These are phyloP conservation scores for Xerocomellus chrysenteron DNA, from an alignment of 768 basidiomycete genomes.

Conservation along the genomic window DNA sequence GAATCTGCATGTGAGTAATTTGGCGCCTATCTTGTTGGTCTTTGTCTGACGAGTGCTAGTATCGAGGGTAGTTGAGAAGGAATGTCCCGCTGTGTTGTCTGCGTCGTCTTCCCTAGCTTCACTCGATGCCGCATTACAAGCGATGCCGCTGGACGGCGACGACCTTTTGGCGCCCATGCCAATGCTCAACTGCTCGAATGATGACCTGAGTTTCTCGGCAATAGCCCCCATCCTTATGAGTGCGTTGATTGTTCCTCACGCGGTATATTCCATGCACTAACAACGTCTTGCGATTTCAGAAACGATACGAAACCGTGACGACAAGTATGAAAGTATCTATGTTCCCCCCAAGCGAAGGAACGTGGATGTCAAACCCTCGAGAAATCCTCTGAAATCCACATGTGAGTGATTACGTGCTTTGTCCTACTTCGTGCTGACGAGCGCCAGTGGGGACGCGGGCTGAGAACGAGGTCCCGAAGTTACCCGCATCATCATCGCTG, in stretches of 20 bases:
- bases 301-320: not conserved
- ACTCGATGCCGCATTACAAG: slow-evolving; percentile 14
- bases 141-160: not conserved
- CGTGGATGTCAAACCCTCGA: not conserved
- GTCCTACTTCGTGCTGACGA: not conserved
- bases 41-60: slow-evolving; percentile 9
- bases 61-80: not conserved
- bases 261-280: not conserved
- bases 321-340: not conserved
- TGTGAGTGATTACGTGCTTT: slow-evolving; percentile 8
- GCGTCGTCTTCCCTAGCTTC: slow-evolving; percentile 15
- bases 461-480: not conserved
- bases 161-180: slow-evolving; percentile 2
- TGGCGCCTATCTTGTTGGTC: not conserved
- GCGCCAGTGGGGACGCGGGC: not conserved
- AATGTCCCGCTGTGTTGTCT: not conserved
- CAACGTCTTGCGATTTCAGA: not conserved
- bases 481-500: slow-evolving; percentile 3
- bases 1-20: slow-evolving; percentile 8
- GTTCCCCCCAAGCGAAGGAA: not conserved
- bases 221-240: not conserved
- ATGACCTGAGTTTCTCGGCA: slow-evolving; percentile 8
- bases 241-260: not conserved
- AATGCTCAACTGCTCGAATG: not conserved
- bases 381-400: not conserved